Evolutionary conservation across 441 rosid species (phyloP).

Genomic region (Capsella rubella): DNA sequence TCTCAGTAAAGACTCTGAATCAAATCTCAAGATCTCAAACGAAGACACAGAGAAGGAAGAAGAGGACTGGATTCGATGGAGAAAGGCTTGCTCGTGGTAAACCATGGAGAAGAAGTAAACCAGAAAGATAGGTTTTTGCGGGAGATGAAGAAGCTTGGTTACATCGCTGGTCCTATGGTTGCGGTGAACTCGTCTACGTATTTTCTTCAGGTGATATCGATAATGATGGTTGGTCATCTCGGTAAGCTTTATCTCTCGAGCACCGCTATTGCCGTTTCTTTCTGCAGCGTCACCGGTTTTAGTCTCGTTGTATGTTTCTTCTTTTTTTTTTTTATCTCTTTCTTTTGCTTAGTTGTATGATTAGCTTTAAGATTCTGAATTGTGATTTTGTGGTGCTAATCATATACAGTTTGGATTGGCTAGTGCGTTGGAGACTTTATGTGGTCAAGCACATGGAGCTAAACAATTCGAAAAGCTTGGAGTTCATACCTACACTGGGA

Average conservation of each 20-base stretch:
- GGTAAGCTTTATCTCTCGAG: conserved; percentile 69
- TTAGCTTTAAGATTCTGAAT: neutral
- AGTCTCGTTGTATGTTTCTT: conserved; percentile 52
- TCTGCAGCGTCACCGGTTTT: conserved; percentile 70
- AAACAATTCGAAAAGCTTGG: conserved; percentile 65
- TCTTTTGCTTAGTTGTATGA: neutral
- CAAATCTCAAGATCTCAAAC: conserved; percentile 22
- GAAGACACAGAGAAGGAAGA: neutral
- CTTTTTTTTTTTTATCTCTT: neutral
- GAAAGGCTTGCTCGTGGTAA: conserved; percentile 43
- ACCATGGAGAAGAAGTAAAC: conserved; percentile 49
- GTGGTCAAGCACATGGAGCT: conserved; percentile 91
- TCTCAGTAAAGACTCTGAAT: neutral
- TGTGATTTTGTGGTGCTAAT: neutral
- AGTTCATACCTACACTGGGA: conserved; percentile 64
- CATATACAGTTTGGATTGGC: conserved; percentile 79
- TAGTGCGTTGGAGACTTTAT: conserved; percentile 74
- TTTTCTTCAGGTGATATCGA: conserved; percentile 57
- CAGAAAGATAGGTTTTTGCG: conserved; percentile 49
- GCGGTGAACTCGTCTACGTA: conserved; percentile 58
- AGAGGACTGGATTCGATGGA: conserved; percentile 42
- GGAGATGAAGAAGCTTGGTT: conserved; percentile 55
- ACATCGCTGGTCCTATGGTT: conserved; percentile 65
- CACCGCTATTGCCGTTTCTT: conserved; percentile 66
- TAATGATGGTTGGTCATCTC: conserved; percentile 74